Base-by-base conservation (phyloP, 371 early-diverging fungal species). In the Conidiobolus incongruus region DNA sequence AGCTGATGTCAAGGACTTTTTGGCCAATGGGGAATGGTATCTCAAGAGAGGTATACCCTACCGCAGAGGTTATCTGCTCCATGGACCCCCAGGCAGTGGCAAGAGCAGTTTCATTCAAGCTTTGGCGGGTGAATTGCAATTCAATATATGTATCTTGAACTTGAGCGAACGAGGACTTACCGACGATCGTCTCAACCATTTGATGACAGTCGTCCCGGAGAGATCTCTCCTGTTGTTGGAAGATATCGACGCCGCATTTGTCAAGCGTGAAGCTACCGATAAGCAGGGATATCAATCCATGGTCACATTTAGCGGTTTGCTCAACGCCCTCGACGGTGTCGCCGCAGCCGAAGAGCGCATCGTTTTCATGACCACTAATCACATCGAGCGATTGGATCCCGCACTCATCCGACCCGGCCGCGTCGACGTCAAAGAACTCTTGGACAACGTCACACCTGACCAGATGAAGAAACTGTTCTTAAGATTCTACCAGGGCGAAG, bases 361-460 rank as follows among this genome's bases (percentile, higher is more conserved):
- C 36, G 78, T 95, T 21, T 87, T 97, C 53, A 94, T 99, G 88
- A 99, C 99, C 10, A 99, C 99, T 8, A 99, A 99, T 58, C 93
- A 94, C 53, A 70, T 94, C 21, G 94, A 93, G 22, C 68, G 68
- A 2, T 70, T 99, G 33, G 99, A 99, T 58, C 82, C 89, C 2
- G 99, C 99, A 0, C 64, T 99, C 33, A 79, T 98, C 45, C 70
- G 99, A 26, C 98, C 99, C 2, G 99, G 99, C 1, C 72, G 99
- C 33, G 92, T 99, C 8, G 99, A 99, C 51, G 44, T 90, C 46
- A 81, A 90, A 51, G 82, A 83, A 39, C 75, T 69, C 41, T 65
- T 99, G 17, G 98, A 82, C 12, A 73, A 87, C 50, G 91, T 84
- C 0, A 70, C 78, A 1, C 64, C 65, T 4, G 45, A 58, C 31